phyloP scores from a whole-genome alignment of 2,329 filamentous ascomycete species.

The Cladophialophora bantiana region DNA sequence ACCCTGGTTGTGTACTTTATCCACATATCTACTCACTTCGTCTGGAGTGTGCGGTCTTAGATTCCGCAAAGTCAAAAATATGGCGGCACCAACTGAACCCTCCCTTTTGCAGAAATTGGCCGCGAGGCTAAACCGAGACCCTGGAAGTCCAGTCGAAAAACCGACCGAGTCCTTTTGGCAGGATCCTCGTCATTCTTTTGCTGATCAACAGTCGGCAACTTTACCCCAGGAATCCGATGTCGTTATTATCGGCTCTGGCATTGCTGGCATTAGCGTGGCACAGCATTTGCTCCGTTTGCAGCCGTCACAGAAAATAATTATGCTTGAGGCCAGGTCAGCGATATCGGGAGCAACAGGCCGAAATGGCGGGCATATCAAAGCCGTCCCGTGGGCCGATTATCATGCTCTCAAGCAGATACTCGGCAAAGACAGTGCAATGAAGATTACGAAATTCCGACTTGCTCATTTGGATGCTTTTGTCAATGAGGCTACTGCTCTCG shows the following conservation, averaged over 20 bases:
- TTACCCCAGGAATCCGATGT: conserved; percentile 43
- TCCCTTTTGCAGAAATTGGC: conserved; percentile 26
- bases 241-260: conserved; percentile 49
- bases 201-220: conserved; percentile 32
- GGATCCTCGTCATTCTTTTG: conserved; percentile 40
- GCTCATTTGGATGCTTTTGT: conserved; percentile 35
- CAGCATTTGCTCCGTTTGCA: conserved; percentile 44
- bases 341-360: conserved; percentile 49
- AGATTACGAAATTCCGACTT: conserved; percentile 42
- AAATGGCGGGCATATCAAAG: conserved; percentile 48
- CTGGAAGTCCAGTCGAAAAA: conserved; percentile 47
- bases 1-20: background rate
- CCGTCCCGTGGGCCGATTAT: conserved; percentile 33
- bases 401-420: conserved; percentile 27
- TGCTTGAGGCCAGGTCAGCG: conserved; percentile 47
- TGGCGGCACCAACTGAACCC: conserved; percentile 8
- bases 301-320: conserved; percentile 41
- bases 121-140: conserved; percentile 41
- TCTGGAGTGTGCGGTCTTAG: background rate
- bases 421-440: conserved; percentile 35
- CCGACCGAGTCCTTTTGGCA: conserved; percentile 50
- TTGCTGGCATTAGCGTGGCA: conserved; percentile 46
- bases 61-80: background rate
- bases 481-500: conserved; percentile 29
- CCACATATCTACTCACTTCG: background rate